Conservation (phyloP, 2,329 filamentous ascomycete genomes). For the Pyrenochaeta sp. region DNA sequence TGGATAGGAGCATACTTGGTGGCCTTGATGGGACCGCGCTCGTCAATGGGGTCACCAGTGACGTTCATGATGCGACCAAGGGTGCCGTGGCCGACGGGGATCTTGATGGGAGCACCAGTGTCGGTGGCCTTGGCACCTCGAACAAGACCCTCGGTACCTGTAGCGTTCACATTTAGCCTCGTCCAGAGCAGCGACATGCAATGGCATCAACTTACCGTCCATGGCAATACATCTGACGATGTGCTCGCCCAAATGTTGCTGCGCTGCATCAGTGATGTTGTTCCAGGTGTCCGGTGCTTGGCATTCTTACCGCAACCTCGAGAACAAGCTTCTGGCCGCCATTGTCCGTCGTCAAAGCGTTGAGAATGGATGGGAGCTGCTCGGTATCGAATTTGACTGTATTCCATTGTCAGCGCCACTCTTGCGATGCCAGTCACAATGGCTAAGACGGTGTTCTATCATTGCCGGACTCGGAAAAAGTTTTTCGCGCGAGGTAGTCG, state of each 20-base stretch:
- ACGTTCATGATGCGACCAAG: slow-evolving; percentile 99
- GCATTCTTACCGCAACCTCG: slow-evolving; percentile 85
- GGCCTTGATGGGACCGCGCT: slow-evolving; percentile 97
- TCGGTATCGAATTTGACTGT: slow-evolving; percentile 96
- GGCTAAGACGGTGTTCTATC: slow-evolving; percentile 21
- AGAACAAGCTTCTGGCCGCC: slow-evolving; percentile 93
- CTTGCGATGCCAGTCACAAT: slow-evolving; percentile 42
- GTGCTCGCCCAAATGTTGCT: slow-evolving; percentile 99
- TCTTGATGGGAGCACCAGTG: slow-evolving; percentile 93
- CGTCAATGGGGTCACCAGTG: slow-evolving; percentile 99
- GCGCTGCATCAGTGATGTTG: slow-evolving; percentile 36
- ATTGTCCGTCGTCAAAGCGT: slow-evolving; percentile 92
- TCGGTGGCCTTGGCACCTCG: slow-evolving; percentile 86
- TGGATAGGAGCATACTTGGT: slow-evolving; percentile 90
- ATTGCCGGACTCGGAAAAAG: slow-evolving; percentile 37
- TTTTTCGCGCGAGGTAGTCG: slow-evolving; percentile 47
- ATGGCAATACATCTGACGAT: slow-evolving; percentile 99
- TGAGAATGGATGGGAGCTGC: slow-evolving; percentile 95
- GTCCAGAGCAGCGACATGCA: slow-evolving; percentile 4
- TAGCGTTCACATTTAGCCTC: slow-evolving; percentile 31
- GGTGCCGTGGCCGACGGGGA: slow-evolving; percentile 91
- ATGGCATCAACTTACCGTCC: slow-evolving; percentile 76
- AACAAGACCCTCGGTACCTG: slow-evolving; percentile 99
- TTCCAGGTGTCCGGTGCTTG: slow-evolving; percentile 32
- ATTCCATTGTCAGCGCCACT: slow-evolving; percentile 45